Evolutionary conservation across 1,139 yeast genomes (phyloP), one percentile per base, ranked within the genome.

Genomic region (Hyphopichia wangnamkhiaoensis): DNA sequence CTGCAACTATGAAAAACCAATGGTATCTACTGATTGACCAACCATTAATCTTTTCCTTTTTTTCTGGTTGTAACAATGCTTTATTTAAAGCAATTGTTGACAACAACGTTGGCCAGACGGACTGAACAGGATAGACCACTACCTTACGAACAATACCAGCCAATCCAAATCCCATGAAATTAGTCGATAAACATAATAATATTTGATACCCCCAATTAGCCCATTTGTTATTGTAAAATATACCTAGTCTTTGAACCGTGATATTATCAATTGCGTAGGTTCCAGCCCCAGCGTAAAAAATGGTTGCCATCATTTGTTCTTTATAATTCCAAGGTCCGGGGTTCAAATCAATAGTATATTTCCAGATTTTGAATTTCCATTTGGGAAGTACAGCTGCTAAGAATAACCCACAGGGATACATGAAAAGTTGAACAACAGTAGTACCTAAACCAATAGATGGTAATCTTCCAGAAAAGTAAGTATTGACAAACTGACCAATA

Each of bases 321-420:
- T 82, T 82, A 45, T 59, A 66, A 33, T 69, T 62, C 82, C 84
- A 82, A 7, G 79, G 79, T 4, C 82, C 81, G 1, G 80, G 79
- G 41, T 54, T 80, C 73, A 49, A 79, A 8, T 26, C 13, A 6
- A 26, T n/a, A n/a, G 9, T 6, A 14, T 8, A 26, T n/a, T 26
- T 26, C 13, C 29, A 7, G 13, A 26, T 8, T 8, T 7, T n/a
- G 7, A 7, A 26, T 6, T 7, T 8, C 6, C 13, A 6, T n/a
- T 26, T 26, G 1, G 80, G 79, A 40, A 53, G 80, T 72, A 48
- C 78, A 28, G 34, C 44, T 3, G 48, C 49, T 42, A 53, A 46
- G 7, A 58, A 37, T 21, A 42, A 27, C 20, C 63, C 63, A 18
- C 48, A 37, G 3, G 65, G 63, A 36, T 54, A 60, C n/a, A 59